Base-by-base conservation (phyloP, 345 rosid genomes). In the Fremontodendron californicum region DNA sequence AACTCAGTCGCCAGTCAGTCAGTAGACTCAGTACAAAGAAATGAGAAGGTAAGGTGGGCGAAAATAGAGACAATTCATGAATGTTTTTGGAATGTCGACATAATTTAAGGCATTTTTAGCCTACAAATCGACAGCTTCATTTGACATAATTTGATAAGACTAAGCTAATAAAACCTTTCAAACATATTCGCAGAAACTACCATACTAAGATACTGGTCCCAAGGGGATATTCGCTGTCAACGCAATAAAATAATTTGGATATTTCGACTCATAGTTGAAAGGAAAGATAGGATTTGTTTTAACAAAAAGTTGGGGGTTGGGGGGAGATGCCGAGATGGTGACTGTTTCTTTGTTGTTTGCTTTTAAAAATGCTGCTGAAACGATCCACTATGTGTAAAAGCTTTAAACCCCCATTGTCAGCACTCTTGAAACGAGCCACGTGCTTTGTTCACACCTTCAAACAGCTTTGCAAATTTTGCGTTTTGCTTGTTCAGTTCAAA, bases 11-110 rank as follows among this genome's bases (percentile, higher is more conserved):
- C n/a, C 3, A 19, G 19, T 10, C 2, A 33, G 35, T n/a, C n/a
- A n/a, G n/a, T n/a, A n/a, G n/a, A n/a, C n/a, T n/a, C n/a, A n/a
- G n/a, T n/a, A n/a, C n/a, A n/a, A n/a, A n/a, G n/a, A 55, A 58
- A 58, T 1, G 8, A 10, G 35, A 23, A 58, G 63, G 63, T 11
- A 52, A 52, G 23, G 54, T 3, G 54, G 54, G 54, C 9, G 23
- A 6, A 35, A 21, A 37, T 5, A 2, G 16, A 55, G 23, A 45
- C 18, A 57, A 18, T 1, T 1, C 9, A 27, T 2, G 15, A 9
- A 13, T 71, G 80, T 77, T 9, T 4, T 58, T 8, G 27, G 12
- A 72, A 78, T 85, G 87, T 54, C 80, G 62, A 72, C 85, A 82
- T 75, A n/a, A n/a, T 68, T 66, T n/a, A 27, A 49, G 40, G 51